Conservation (phyloP, 768 basidiomycete species). For the Tulasnella sp. region DNA sequence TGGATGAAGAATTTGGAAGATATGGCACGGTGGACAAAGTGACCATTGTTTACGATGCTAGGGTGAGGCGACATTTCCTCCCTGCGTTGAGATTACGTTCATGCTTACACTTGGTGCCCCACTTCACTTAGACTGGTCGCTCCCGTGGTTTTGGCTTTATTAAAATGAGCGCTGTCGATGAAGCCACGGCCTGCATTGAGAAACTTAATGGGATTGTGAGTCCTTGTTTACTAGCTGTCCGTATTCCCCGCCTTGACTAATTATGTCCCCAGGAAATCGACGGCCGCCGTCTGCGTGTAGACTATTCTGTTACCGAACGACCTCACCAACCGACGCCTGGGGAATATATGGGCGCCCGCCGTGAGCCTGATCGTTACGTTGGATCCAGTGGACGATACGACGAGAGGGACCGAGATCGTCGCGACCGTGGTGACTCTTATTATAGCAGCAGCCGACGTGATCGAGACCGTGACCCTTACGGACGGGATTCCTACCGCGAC, state of each 20-base stretch:
- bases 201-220: conserved; percentile 86
- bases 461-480: conserved; percentile 6
- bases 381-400: conserved; percentile 25
- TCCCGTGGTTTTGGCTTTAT: conserved; percentile 98
- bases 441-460: conserved; percentile 16
- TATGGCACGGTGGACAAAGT: conserved; percentile 90
- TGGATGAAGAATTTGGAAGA: conserved; percentile 87
- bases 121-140: conserved; percentile 55
- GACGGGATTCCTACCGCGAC: conserved; percentile 1
- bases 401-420: conserved; percentile 29
- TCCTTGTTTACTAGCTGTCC: conserved; percentile 17
- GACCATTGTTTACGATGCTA: conserved; percentile 91
- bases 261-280: conserved; percentile 61
- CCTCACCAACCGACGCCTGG: conserved; percentile 95
- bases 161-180: conserved; percentile 80
- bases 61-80: conserved; percentile 45
- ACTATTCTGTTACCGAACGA: conserved; percentile 88
- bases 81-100: not conserved
- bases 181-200: conserved; percentile 76
- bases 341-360: conserved; percentile 92
- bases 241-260: not conserved
- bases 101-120: not conserved
- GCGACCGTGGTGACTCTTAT: conserved; percentile 35
- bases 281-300: conserved; percentile 91
- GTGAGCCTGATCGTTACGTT: conserved; percentile 28